Base-by-base conservation (phyloP, 148 eudicot genomes). In the Camellia japonica region DNA sequence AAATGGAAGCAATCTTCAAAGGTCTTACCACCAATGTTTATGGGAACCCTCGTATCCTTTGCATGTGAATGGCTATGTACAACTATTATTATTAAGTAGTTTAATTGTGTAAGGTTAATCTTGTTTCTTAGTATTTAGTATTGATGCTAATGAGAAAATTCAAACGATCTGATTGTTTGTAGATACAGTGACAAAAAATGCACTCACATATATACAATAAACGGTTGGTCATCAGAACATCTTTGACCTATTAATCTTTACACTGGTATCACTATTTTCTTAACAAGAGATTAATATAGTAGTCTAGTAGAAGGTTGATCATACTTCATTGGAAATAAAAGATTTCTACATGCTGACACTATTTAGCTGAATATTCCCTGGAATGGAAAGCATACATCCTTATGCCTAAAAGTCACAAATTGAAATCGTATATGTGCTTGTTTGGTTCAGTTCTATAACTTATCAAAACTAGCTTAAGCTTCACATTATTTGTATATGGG, bases 41-140 rank as follows among this genome's bases (percentile, higher is more conserved):
- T 80, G 95, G 94, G 56, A 96, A 96, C 90, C 99, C 98, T 15
- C 98, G 98, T 96, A 93, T 92, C 97, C 95, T 80, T 83, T 13
- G 6, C 49, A 0, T 46, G 5, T 7, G n/a, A 62, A 43, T 11
- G 18, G 20, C 30, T n/a, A 46, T 44, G 4, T 3, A 7, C 14
- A 7, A 49, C 19, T 20, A 0, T 23, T n/a, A 4, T 30, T 30
- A 30, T 72, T 20, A 19, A 52, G 15, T 52, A 72, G 59, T 23
- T 69, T 52, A 72, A 70, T 18, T 46, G 20, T 3, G 47, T 19
- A 7, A 12, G 12, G 19, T 9, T 18, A 70, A 70, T 70, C n/a
- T 46, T 49, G 38, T 72, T 51, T 18, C 10, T 51, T 49, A 49
- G 18, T 18, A 49, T 19, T 20, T n/a, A 11, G 15, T 30, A 11